Base-by-base conservation (phyloP, 2,329 filamentous ascomycete species). In the Corinectria fuckeliana region DNA sequence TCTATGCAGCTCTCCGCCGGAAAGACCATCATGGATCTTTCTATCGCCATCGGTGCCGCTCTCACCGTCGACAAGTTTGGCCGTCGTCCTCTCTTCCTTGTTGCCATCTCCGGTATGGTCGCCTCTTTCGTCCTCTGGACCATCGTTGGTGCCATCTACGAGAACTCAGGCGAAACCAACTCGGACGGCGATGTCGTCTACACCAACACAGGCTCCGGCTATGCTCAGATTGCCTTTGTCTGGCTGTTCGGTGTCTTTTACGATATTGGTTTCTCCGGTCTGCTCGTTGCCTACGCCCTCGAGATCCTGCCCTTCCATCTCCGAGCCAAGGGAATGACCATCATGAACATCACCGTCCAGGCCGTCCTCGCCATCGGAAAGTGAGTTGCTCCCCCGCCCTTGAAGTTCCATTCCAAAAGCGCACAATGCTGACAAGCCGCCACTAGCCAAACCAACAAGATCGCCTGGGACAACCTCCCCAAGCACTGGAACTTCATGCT, bases 401-500 rank as follows among this genome's bases (percentile, higher is more conserved):
- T 1, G 14, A 18, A 18, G 5, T 42, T 18, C 4, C 8, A 14
- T 39, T 20, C 25, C 11, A 49, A 21, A 7, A 3, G 45, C 14
- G 0, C 21, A 42, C 8, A 26, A 45, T 16, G 36, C 64, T 61
- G 20, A 28, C 57, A 38, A 36, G 10, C 1, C 13, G 10, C 1
- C 13, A n/a, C 14, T 61, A 84, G 82, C 74, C 83, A 86, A 77
- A 86, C 84, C 67, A 89, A 90, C 78, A 84, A 84, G 69, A 77
- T 87, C 57, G 87, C 86, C 8, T 88, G 87, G 82, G 77, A 85
- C 50, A 79, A 82, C 54, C 75, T 89, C 44, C 82, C 83, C 16
- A 75, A 80, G 52, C 82, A 88, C 74, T 89, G 86, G 84, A 82
- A 88, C 74, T 84, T 89, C 56, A 88, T 87, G 80, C 79, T 88